These are phyloP conservation scores for Cercophora samala DNA, from an alignment of 495 filamentous ascomycete genomes.

Conservation along the genomic window DNA sequence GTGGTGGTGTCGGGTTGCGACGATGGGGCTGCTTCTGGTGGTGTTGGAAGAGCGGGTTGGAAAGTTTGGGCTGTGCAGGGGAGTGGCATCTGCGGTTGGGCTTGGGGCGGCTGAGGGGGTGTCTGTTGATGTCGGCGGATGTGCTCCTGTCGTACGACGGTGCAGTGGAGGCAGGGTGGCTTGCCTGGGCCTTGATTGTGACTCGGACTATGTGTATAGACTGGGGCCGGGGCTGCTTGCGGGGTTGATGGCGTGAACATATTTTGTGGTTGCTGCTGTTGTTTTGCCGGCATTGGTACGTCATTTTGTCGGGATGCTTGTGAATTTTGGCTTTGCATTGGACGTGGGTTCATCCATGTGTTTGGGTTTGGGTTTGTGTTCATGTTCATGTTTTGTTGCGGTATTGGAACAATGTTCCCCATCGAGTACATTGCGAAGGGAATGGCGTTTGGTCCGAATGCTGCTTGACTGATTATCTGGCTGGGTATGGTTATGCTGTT, in stretches of 20 bases:
- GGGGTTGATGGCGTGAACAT: neutral
- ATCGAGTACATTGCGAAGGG: conserved; percentile 21
- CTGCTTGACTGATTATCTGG: neutral
- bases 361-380: neutral
- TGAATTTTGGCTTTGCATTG: neutral
- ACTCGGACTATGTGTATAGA: neutral
- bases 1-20: conserved; percentile 12
- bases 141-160: neutral
- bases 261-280: neutral
- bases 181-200: neutral
- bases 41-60: neutral
- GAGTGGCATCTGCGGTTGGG: neutral
- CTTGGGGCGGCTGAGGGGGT: neutral
- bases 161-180: neutral
- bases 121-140: neutral
- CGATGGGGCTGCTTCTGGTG: conserved; percentile 1
- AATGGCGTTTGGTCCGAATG: conserved; percentile 14
- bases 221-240: neutral
- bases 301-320: neutral
- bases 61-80: too few species aligned
- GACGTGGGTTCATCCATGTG: neutral
- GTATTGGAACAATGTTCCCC: conserved; percentile 19
- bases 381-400: conserved; percentile 5
- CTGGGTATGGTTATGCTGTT: neutral
- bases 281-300: neutral